Evolutionary conservation across 1,139 yeast genomes (phyloP), one percentile per base, ranked within the genome.

Genomic region (Suhomyces coccinellae): DNA sequence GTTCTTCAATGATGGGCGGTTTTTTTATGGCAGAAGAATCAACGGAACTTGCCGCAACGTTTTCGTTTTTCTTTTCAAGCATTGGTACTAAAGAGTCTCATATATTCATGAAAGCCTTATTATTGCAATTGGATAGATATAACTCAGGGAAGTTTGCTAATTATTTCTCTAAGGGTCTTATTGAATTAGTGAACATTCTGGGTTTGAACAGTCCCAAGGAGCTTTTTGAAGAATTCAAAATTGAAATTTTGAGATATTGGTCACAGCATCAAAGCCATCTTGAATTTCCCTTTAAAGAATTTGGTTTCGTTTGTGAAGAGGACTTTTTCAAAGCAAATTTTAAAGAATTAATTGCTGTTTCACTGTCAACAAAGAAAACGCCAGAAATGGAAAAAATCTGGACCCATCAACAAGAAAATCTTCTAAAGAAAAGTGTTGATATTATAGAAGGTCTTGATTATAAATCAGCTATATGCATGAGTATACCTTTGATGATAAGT

Each of bases 201-300:
- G 47, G 51, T 0, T 35, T 65, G 2, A 22, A 45, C 0, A 40
- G 43, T n/a, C 41, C 66, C 1, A 52, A 41, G 10, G 49, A 47
- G 1, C 48, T 77, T 5, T 75, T 75, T 47, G 54, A 56, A 38
- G 39, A 53, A 10, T 55, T 65, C 20, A 58, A 57, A 36, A 47
- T 67, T 15, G 72, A 74, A 28, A 46, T 75, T 4, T 58, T 75
- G 35, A 65, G 70, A 51, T 63, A 66, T 40, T 75, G 83, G 83
- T 62, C 65, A 58, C 55, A 58, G n/a, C 65, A 60, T 45, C 65
- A 65, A 12, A 49, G 58, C 2, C 51, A 77, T 13, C 46, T 51
- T 0, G 50, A 55, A 1, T 77, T 79, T 50, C 84, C 83, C 0
- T 69, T 42, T 47, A 48, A 49, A 1, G 46, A 74, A 2, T 68